Evolutionary conservation across 2,329 filamentous ascomycete species (phyloP), one percentile per base, ranked within the genome.

Genomic region (Monosporascus sp.): DNA sequence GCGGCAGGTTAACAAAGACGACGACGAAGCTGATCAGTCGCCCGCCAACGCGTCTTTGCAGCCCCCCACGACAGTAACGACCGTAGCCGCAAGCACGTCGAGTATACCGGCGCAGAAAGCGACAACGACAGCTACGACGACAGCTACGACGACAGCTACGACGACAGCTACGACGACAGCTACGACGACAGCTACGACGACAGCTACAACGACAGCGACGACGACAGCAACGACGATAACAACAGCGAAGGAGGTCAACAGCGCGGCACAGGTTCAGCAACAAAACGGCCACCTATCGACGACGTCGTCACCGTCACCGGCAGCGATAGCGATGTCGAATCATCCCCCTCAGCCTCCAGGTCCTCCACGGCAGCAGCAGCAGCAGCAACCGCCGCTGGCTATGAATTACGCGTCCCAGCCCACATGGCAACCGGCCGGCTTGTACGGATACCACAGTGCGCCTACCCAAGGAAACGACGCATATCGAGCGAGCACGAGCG

Each of bases 401-500:
- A 52, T 65, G 17, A 58, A 58, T 49, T 69, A 68, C 51, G 55
- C 63, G 43, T 60, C 60, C 22, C 59, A 59, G 44, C 57, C 62
- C n/a, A 57, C 61, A 22, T 68, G 68, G 49, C 55, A 59, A 50
- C 51, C 64, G 17, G 55, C 63, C 24, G 55, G 60, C 44, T 64
- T 69, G 59, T 69, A 69, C 52, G 65, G 62, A 50, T 69, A 68
- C 53, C 48, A 59, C 22, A 64, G 58, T 49, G 54, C 63, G 20
- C 53, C 55, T 8, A 57, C 57, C 24, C 61, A 55, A 45, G 55
- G 50, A n/a, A 59, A 63, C 52, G 72, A 74, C 55, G 62, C 65
- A 20, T 75, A 74, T 57, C 69, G 72, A 56, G 59, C 68, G 50
- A 65, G 55, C 46, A 49, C 66, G 4, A 59, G 62, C 46, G 59